Conservation (phyloP, 306 rosid genomes). For the Prunus mume region DNA sequence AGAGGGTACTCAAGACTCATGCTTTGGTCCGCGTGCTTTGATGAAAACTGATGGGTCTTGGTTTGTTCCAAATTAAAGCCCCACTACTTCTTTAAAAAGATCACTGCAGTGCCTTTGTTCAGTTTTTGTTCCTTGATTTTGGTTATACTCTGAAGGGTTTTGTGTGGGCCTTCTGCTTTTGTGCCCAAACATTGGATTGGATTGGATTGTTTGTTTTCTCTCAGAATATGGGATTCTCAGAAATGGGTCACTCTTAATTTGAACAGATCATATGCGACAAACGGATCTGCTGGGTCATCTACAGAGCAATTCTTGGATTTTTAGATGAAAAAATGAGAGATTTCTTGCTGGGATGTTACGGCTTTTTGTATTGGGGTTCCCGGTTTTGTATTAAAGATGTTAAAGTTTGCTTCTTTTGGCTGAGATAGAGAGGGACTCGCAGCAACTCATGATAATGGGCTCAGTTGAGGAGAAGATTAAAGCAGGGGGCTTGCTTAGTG, state of each 20-base stretch:
- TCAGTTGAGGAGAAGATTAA: slow-evolving; percentile 67
- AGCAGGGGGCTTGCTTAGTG: slow-evolving; percentile 42
- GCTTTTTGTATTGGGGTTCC: slow-evolving; percentile 14
- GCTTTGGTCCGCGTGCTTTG: slow-evolving; percentile 91
- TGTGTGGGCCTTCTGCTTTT: slow-evolving; percentile 34
- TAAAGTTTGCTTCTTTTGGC: slow-evolving; percentile 29
- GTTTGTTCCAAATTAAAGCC: slow-evolving; percentile 34
- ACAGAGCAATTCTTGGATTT: slow-evolving; percentile 18
- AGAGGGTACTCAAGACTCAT: slow-evolving; percentile 24
- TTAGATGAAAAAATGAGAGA: slow-evolving; percentile 7
- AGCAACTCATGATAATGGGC: slow-evolving; percentile 35
- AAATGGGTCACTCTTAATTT: slow-evolving; percentile 23
- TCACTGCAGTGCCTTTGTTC: slow-evolving; percentile 46
- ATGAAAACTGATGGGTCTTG: slow-evolving; percentile 46
- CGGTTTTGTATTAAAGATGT: slow-evolving; percentile 37
- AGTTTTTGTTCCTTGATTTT: slow-evolving; percentile 65
- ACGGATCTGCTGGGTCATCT: no score
- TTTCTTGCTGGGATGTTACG: slow-evolving; percentile 6
- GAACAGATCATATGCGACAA: no score
- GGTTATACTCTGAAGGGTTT: slow-evolving; percentile 19
- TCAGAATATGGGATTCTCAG: slow-evolving; percentile 19
- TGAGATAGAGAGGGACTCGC: slow-evolving; percentile 4
- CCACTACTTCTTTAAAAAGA: slow-evolving; percentile 32
- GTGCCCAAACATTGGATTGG: slow-evolving; percentile 27
- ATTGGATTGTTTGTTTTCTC: slow-evolving; percentile 37